Evolutionary conservation across 2,329 filamentous ascomycete species (phyloP), one percentile per base, ranked within the genome.

Genomic region (Daldinia sp.): DNA sequence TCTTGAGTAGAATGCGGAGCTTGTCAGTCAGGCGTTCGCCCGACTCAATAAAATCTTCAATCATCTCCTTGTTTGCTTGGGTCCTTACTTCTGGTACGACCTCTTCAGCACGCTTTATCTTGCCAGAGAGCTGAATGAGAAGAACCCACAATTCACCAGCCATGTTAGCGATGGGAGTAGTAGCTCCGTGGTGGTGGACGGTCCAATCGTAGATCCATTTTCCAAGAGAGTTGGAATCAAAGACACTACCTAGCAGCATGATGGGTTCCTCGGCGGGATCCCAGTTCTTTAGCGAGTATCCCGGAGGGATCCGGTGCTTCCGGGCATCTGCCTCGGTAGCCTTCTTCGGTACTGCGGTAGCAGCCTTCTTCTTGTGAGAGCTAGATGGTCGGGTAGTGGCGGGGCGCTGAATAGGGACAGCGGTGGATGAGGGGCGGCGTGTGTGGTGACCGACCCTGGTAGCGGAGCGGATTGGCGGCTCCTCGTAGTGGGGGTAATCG

Each of bases 121-220:
- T 97, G 75, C 93, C 93, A 11, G 93, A 91, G 45, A 98, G 84
- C 78, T 97, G 92, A 77, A 98, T 98, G 61, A 98, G 86, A 49
- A 97, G 85, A 21, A 98, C 85, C 95, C 95, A 99, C 56, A 99
- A 84, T 73, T 98, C 94, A 70, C 94, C 95, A 2, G 95, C 94
- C 78, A 96, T 89, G 69, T 97, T 93, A 54, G 93, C 87, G 74
- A 97, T 92, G 51, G 93, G 92, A 9, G 91, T 93, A 37, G 87
- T 86, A 11, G 93, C 87, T 34, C 92, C 92, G 70, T 96, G 89
- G 76, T 90, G 89, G 81, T 92, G 97, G 67, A 97, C 92, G 15
- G 95, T 97, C 95, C 95, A 99, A 83, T 98, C 95, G 79, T 97
- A 99, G 74, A 99, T 96, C 95, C 95, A 99, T 80, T 97, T 97